Evolutionary conservation across 2,329 filamentous ascomycete species (phyloP), one percentile per base, ranked within the genome.

Genomic region (Diaporthe batatas): DNA sequence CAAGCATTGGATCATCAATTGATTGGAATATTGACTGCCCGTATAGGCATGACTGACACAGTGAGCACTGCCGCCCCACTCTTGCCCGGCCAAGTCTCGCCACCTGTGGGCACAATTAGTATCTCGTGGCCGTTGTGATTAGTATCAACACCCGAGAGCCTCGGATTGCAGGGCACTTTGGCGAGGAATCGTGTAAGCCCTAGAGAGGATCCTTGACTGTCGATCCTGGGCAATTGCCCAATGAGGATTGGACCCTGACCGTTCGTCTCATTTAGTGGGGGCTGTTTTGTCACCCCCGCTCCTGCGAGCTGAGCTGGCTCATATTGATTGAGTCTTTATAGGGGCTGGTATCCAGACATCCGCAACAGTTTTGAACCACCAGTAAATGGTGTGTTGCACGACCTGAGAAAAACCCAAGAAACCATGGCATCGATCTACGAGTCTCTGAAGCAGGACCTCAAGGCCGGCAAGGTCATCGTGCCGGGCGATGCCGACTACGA

Each of bases 401-500:
- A 11, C 8, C 4, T 65, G n/a, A 21, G 11, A 3, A 8, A 36
- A 49, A 5, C 25, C 5, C 4, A 42, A 16, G 6, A 65, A 18
- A 25, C 7, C 7, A 65, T 65, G 62, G 44, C 62, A 23, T 34
- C 62, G 4, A 21, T 65, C 8, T 65, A 44, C 14, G 67, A 69
- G 1, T 32, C 49, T 2, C 16, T 69, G 34, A 69, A 57, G 49
- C 49, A 57, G 36, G 67, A 57, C 16, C 51, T 69, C 49, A 58
- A 57, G 51, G 11, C 36, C 49, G 67, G 67, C 4, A 69, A 42
- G 34, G 68, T 70, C 42, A 25, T 70, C 16, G 23, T 70, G 18
- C 68, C 68, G 10, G 68, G 68, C 6, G 68, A 70, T 59, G 55
- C 36, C 55, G 81, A 77, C 6, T 84, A 80, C 74, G 72, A 79